phyloP scores from a whole-genome alignment of 164 flowering plant genomes.

The Chloranthus sessilifolius region DNA sequence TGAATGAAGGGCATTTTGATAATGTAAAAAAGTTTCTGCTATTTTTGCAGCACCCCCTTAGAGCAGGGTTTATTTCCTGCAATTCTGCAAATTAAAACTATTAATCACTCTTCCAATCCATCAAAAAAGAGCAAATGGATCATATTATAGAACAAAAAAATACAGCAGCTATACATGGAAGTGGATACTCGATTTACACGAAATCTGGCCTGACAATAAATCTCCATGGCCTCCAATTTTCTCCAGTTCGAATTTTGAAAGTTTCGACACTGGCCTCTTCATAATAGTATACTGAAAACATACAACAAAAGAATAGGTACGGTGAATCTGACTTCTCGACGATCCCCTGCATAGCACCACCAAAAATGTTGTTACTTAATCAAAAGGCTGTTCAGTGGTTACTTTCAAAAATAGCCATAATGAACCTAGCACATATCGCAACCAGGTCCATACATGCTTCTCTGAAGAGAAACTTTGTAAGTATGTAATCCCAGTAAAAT shows the following conservation, averaged over 20 bases:
- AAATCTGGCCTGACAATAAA: constrained; percentile 9
- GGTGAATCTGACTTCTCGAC: constrained; percentile 18
- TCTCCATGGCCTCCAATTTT: constrained; percentile 16
- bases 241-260: constrained; percentile 6
- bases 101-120: too few relatives aligned
- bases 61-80: too few relatives aligned
- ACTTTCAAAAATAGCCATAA: too few relatives aligned
- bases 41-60: too few relatives aligned
- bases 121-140: neutral
- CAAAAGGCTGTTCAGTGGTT: too few relatives aligned
- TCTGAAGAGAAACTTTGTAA: too few relatives aligned
- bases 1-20: too few relatives aligned
- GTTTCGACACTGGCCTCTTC: constrained; percentile 12
- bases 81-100: too few relatives aligned
- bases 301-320: constrained; percentile 32
- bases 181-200: constrained; percentile 34
- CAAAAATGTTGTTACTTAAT: neutral
- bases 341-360: constrained; percentile 39
- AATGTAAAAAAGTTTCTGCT: too few relatives aligned
- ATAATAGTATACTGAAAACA: constrained; percentile 34
- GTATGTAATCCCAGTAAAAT: too few relatives aligned
- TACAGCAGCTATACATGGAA: constrained; percentile 35
- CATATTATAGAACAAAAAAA: constrained; percentile 5
- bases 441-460: too few relatives aligned
- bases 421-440: too few relatives aligned